Evolutionary conservation across 768 basidiomycete species (phyloP).

Genomic region (Boletus tomentosulus): DNA sequence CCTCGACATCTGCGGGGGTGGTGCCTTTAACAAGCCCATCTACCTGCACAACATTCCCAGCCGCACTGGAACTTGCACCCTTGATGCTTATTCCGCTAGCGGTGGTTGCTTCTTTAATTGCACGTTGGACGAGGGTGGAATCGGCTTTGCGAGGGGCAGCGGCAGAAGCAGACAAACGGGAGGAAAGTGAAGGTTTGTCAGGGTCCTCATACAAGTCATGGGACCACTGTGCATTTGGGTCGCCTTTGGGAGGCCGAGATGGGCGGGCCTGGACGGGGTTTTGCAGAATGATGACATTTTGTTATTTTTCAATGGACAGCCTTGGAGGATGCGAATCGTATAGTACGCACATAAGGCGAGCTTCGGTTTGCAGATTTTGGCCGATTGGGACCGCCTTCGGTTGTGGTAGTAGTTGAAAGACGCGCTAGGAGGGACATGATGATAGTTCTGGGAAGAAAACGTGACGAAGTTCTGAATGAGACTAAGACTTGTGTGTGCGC

Average conservation of each 20-base stretch:
- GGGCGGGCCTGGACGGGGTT: constrained; percentile 31
- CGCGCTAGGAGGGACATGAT: constrained; percentile 31
- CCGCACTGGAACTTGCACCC: constrained; percentile 51
- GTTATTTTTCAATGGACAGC: constrained; percentile 19
- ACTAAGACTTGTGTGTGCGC: constrained; percentile 8
- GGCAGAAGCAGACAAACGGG: constrained; percentile 47
- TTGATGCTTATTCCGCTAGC: constrained; percentile 54
- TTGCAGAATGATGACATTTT: constrained; percentile 5
- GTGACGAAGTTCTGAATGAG: neutral
- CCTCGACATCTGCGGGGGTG: constrained; percentile 74
- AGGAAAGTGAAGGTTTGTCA: constrained; percentile 51
- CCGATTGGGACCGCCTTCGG: constrained; percentile 29
- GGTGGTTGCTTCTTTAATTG: constrained; percentile 57
- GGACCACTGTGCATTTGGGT: constrained; percentile 63
- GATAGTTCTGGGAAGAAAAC: constrained; percentile 10
- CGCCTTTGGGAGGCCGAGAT: constrained; percentile 58
- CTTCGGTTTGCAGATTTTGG: constrained; percentile 28
- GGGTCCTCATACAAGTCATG: constrained; percentile 66
- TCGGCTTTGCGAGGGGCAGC: constrained; percentile 48
- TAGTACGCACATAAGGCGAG: constrained; percentile 35
- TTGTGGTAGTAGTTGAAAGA: constrained; percentile 19
- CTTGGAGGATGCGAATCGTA: constrained; percentile 27
- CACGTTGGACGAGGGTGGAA: constrained; percentile 54
- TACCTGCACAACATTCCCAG: constrained; percentile 70
- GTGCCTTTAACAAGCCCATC: constrained; percentile 71